A percentile compares a stretch with the other conserved stretches of the same genome.
These are phyloP conservation scores for Podospora sp. DNA, from an alignment of 495 filamentous ascomycete genomes.

Conservation along the genomic window DNA sequence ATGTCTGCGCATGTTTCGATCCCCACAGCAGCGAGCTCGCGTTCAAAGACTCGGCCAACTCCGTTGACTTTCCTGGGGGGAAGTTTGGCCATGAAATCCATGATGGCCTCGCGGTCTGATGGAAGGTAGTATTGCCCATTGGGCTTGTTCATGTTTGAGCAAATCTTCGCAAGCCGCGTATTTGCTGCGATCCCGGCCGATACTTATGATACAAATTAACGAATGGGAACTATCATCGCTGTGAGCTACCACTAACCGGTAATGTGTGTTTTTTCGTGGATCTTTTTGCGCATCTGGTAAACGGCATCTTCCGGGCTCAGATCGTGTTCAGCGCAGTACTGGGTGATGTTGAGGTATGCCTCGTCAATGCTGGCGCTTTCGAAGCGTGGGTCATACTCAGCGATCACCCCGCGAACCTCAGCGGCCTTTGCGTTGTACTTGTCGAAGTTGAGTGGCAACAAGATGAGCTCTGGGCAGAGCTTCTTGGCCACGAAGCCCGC, in stretches of 20 bases:
- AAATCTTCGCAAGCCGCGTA: constrained; percentile 90
- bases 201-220: constrained; percentile 43
- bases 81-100: constrained; percentile 81
- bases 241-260: constrained; percentile 43
- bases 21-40: constrained; percentile 85
- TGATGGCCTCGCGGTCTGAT: constrained; percentile 68
- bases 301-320: constrained; percentile 74
- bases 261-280: constrained; percentile 76
- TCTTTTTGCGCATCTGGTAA: constrained; percentile 71
- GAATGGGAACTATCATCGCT: neutral
- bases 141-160: constrained; percentile 92
- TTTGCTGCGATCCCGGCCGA: constrained; percentile 95
- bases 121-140: constrained; percentile 86
- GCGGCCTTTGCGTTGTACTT: constrained; percentile 91
- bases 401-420: constrained; percentile 82
- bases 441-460: constrained; percentile 79
- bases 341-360: constrained; percentile 93
- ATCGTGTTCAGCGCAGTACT: constrained; percentile 72
- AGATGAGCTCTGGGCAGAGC: constrained; percentile 86
- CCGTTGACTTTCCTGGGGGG: constrained; percentile 92
- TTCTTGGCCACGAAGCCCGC: constrained; percentile 93
- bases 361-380: constrained; percentile 95
- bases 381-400: constrained; percentile 84
- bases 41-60: constrained; percentile 89
- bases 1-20: constrained; percentile 91